Evolutionary conservation across 768 basidiomycete species (phyloP).

Genomic region (Phanerochaete carnosa): DNA sequence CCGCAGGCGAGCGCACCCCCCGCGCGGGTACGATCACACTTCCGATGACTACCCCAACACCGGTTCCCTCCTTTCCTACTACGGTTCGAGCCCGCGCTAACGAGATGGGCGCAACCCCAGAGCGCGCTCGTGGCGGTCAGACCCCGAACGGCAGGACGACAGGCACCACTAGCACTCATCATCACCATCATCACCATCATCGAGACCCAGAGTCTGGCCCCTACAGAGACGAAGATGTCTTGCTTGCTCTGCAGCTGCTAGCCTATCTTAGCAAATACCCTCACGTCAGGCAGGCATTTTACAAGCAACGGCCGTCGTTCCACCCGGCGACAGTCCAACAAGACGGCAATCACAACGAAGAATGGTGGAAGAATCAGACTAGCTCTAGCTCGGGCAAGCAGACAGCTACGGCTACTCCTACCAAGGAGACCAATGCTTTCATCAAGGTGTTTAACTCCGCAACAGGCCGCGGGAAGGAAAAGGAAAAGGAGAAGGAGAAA

Average conservation of each 20-base stretch:
- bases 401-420: slow-evolving; percentile 18
- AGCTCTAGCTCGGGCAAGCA: slow-evolving; percentile 13
- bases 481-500: slow-evolving; percentile 24
- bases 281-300: slow-evolving; percentile 94
- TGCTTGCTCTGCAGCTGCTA: slow-evolving; percentile 86
- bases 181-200: slow-evolving; percentile 33
- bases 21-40: slow-evolving; percentile 57
- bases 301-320: slow-evolving; percentile 80
- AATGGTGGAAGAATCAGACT: slow-evolving; percentile 2
- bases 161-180: slow-evolving; percentile 18
- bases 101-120: slow-evolving; percentile 4
- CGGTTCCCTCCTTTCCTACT: slow-evolving; percentile 13
- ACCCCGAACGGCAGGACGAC: slow-evolving; percentile 8
- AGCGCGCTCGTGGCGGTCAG: slow-evolving; percentile 1
- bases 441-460: slow-evolving; percentile 44
- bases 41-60: slow-evolving; percentile 30
- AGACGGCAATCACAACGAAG: slow-evolving; percentile 15
- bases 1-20: slow-evolving; percentile 41
- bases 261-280: slow-evolving; percentile 98
- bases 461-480: slow-evolving; percentile 47
- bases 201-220: slow-evolving; percentile 50
- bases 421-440: slow-evolving; percentile 37
- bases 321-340: slow-evolving; percentile 61
- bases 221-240: slow-evolving; percentile 92
- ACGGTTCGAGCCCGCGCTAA: not conserved